Percentiles rank a stretch among this genome's conserved stretches.
Conservation (phyloP, 495 filamentous ascomycete genomes). For the Astrothelium subdiscretum region DNA sequence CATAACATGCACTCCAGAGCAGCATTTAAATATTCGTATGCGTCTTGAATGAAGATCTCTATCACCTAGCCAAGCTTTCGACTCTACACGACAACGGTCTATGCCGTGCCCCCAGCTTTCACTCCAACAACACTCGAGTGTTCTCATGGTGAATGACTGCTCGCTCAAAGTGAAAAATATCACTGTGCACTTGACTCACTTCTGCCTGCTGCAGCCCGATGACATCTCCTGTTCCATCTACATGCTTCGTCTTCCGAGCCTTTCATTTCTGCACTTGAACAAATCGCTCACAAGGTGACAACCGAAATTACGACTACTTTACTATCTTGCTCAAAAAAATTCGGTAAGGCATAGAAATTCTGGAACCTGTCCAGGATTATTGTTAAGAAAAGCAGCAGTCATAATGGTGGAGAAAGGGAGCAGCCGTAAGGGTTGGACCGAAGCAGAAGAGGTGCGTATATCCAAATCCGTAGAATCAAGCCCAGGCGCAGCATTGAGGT, state of each 20-base stretch:
- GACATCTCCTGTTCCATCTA: background rate
- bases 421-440: slow-evolving; percentile 19
- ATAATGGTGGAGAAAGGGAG: slow-evolving; percentile 8
- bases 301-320: background rate
- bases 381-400: background rate
- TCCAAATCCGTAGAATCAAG: too few relatives aligned
- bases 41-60: too few relatives aligned
- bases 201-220: background rate
- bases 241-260: background rate
- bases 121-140: too few relatives aligned
- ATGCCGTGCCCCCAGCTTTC: too few relatives aligned
- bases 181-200: slow-evolving; percentile 1
- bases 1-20: too few relatives aligned
- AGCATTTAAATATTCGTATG: too few relatives aligned
- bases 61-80: too few relatives aligned
- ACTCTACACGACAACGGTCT: too few relatives aligned
- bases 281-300: background rate
- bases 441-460: slow-evolving; percentile 28
- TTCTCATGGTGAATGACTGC: too few relatives aligned
- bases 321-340: background rate
- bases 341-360: background rate
- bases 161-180: too few relatives aligned
- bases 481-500: too few relatives aligned
- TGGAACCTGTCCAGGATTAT: background rate
- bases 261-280: background rate